Conservation (phyloP, 129 eudicot genomes). For the Artemisia tridentata region DNA sequence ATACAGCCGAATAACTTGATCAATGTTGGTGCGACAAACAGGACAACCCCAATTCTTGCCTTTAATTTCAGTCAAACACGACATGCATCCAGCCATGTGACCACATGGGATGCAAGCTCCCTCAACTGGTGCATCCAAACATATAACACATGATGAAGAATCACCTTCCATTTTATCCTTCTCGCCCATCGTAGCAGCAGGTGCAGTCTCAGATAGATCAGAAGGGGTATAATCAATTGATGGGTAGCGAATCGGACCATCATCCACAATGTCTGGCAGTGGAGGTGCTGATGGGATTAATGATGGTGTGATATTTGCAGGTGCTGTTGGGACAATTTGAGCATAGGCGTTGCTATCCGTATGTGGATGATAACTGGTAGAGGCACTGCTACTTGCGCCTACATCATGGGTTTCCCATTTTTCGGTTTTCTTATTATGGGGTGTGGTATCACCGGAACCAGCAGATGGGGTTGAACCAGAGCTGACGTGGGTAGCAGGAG, state of each 20-base stretch:
- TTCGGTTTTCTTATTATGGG: slow-evolving; percentile 15
- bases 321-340: slow-evolving; percentile 39
- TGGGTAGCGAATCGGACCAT: slow-evolving; percentile 80
- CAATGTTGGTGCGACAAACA: slow-evolving; percentile 86
- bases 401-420: slow-evolving; percentile 32
- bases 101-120: slow-evolving; percentile 98
- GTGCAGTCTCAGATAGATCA: slow-evolving; percentile 24
- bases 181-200: slow-evolving; percentile 29
- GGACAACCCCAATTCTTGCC: slow-evolving; percentile 96
- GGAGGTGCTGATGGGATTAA: slow-evolving; percentile 70
- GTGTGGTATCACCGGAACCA: slow-evolving; percentile 9
- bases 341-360: slow-evolving; percentile 30
- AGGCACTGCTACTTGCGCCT: slow-evolving; percentile 37
- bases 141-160: slow-evolving; percentile 76
- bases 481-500: slow-evolving; percentile 21
- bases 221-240: slow-evolving; percentile 49
- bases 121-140: slow-evolving; percentile 92
- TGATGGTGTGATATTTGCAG: slow-evolving; percentile 22
- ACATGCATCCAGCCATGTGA: slow-evolving; percentile 99
- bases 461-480: slow-evolving; percentile 26
- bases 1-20: slow-evolving; percentile 75
- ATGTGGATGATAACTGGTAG: slow-evolving; percentile 28
- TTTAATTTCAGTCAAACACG: slow-evolving; percentile 77
- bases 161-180: slow-evolving; percentile 36
- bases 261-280: slow-evolving; percentile 39